These are phyloP conservation scores for Bifiguratus adelaidae DNA, from an alignment of 192 early-diverging fungal species.

Conservation along the genomic window DNA sequence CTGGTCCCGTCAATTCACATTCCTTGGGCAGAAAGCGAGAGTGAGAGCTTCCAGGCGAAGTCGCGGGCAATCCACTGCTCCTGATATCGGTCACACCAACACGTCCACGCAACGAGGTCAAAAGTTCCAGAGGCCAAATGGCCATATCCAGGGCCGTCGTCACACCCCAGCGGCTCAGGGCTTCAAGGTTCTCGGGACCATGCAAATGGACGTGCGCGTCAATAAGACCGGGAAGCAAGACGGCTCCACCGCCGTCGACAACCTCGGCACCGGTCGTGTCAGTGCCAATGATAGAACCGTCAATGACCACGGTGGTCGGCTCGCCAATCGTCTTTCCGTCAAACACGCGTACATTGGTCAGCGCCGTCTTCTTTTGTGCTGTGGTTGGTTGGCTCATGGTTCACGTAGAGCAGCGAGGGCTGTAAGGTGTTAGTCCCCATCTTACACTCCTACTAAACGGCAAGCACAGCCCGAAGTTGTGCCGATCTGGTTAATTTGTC, in stretches of 20 bases:
- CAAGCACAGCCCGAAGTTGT: too few relatives aligned
- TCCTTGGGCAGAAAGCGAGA: background rate
- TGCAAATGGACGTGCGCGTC: slow-evolving; percentile 1
- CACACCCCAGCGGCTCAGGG: background rate
- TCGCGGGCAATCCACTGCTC: background rate
- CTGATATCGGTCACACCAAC: background rate
- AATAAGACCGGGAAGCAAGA: slow-evolving; percentile 2
- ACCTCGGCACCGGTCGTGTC: background rate
- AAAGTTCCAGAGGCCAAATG: background rate
- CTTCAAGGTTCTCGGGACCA: background rate
- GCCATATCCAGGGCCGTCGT: slow-evolving; percentile 3
- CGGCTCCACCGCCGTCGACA: background rate
- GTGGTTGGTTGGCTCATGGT: too few relatives aligned
- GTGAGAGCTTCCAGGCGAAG: background rate
- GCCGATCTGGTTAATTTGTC: too few relatives aligned
- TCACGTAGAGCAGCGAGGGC: too few relatives aligned
- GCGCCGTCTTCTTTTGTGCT: background rate
- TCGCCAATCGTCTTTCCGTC: background rate
- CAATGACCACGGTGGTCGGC: background rate
- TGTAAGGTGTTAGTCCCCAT: too few relatives aligned
- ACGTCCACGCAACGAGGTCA: background rate
- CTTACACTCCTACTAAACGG: too few relatives aligned
- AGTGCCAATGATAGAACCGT: background rate
- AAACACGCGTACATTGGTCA: slow-evolving; percentile 2
- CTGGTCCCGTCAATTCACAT: background rate